phyloP scores from a whole-genome alignment of 225 moss, liverwort and hornwort genomes.

The Physcomitrium patens region DNA sequence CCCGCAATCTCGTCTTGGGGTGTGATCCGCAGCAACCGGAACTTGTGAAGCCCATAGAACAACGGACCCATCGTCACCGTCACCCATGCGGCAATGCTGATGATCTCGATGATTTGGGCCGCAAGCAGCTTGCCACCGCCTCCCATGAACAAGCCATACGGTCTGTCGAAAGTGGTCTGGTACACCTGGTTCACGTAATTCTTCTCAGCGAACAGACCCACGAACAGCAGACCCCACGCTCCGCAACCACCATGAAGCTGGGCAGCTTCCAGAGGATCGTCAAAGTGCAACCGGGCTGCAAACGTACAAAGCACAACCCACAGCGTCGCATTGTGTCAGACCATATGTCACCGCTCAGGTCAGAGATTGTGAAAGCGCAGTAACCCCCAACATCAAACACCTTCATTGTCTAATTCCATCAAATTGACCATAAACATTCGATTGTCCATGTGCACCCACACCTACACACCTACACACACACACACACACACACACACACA shows the following conservation, averaged over 20 bases:
- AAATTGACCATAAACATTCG: too few species aligned
- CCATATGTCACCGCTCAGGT: too few species aligned
- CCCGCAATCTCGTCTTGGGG: slow-evolving; percentile 79
- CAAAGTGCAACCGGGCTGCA: slow-evolving; percentile 52
- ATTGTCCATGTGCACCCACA: too few species aligned
- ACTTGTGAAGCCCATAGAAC: slow-evolving; percentile 55
- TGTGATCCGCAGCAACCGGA: slow-evolving; percentile 60
- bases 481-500: too few species aligned
- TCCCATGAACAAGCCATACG: slow-evolving; percentile 80
- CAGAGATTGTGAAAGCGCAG: too few species aligned
- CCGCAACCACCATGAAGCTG: slow-evolving; percentile 93
- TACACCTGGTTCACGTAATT: slow-evolving; percentile 54
- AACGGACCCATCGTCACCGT: slow-evolving; percentile 65
- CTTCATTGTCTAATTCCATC: too few species aligned
- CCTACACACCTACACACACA: too few species aligned
- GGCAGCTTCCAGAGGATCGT: slow-evolving; percentile 90
- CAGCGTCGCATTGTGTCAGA: too few species aligned
- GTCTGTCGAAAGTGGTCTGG: slow-evolving; percentile 16
- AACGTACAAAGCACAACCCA: too few species aligned
- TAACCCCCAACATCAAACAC: too few species aligned
- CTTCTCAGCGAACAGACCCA: slow-evolving; percentile 78
- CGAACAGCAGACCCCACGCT: slow-evolving; percentile 82
- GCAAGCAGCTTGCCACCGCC: slow-evolving; percentile 80
- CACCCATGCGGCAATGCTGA: slow-evolving; percentile 70
- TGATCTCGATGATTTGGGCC: slow-evolving; percentile 78